Conservation (phyloP, 2,329 filamentous ascomycete genomes). For the Beauveria rudraprayagi region DNA sequence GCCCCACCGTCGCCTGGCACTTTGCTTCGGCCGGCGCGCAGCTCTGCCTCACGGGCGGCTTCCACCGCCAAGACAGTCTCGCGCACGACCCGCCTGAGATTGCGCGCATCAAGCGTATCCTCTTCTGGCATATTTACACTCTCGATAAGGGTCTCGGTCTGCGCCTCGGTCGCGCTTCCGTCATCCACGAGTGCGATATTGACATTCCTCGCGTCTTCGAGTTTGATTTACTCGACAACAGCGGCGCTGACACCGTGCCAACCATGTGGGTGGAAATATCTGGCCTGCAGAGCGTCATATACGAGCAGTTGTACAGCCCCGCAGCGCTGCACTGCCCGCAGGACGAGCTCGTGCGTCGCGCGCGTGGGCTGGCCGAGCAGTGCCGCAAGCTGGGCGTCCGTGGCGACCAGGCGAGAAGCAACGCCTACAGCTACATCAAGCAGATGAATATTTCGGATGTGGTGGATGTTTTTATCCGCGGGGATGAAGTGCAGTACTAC, state of each 20-base stretch:
- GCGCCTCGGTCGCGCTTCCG: slow-evolving; percentile 48
- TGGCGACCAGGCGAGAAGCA: slow-evolving; percentile 26
- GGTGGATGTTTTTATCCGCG: slow-evolving; percentile 35
- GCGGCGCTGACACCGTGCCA: slow-evolving; percentile 32
- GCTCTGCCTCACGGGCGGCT: slow-evolving; percentile 55
- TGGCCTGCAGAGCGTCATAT: slow-evolving; percentile 50
- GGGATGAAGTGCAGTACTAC: slow-evolving; percentile 40
- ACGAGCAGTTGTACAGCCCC: slow-evolving; percentile 46
- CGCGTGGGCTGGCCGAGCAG: slow-evolving; percentile 29
- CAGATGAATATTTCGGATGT: slow-evolving; percentile 31
- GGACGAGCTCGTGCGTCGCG: slow-evolving; percentile 32
- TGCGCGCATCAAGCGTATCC: slow-evolving; percentile 29
- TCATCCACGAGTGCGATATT: slow-evolving; percentile 53
- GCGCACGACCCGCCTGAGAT: slow-evolving; percentile 25
- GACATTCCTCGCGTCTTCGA: slow-evolving; percentile 37
- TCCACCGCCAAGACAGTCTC: slow-evolving; percentile 39
- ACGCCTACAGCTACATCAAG: slow-evolving; percentile 29
- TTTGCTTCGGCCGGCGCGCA: slow-evolving; percentile 50
- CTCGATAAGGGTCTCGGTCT: slow-evolving; percentile 52
- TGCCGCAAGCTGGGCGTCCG: slow-evolving; percentile 29
- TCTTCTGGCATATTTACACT: slow-evolving; percentile 47
- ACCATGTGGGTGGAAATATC: slow-evolving; percentile 47
- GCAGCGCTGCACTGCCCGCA: slow-evolving; percentile 33
- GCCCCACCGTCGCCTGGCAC: slow-evolving; percentile 57
- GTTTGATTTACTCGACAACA: slow-evolving; percentile 32